Evolutionary conservation across 2,329 filamentous ascomycete genomes (phyloP).

Genomic region (Hypoxylon sp.): DNA sequence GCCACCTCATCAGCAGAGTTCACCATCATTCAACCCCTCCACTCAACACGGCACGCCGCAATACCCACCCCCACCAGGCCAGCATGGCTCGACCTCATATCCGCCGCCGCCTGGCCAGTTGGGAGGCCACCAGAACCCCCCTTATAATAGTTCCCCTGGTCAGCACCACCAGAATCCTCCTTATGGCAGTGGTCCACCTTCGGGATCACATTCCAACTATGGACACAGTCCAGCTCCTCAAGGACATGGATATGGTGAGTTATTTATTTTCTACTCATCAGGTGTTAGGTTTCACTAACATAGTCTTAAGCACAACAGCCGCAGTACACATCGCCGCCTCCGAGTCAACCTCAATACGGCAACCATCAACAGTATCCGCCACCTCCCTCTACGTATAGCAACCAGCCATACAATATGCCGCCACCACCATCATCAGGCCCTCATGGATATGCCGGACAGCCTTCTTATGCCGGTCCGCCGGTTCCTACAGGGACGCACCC

Average conservation of each 20-base stretch:
- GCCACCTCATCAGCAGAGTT: conserved; percentile 47
- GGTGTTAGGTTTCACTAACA: conserved; percentile 18
- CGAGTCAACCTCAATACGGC: conserved; percentile 50
- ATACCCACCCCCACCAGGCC: conserved; percentile 49
- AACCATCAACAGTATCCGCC: conserved; percentile 53
- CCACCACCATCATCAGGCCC: conserved; percentile 48
- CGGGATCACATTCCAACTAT: conserved; percentile 49
- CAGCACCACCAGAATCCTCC: conserved; percentile 50
- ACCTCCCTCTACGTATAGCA: conserved; percentile 51
- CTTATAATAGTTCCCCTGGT: conserved; percentile 47
- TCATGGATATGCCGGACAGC: conserved; percentile 50
- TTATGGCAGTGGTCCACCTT: conserved; percentile 43
- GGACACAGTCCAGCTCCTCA: conserved; percentile 52
- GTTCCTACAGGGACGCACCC: conserved; percentile 49
- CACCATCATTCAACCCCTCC: conserved; percentile 43
- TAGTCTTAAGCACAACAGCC: conserved; percentile 50
- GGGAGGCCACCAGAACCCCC: conserved; percentile 43
- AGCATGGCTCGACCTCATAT: conserved; percentile 52
- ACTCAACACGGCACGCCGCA: conserved; percentile 43
- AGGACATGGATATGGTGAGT: conserved; percentile 52
- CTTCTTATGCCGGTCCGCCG: conserved; percentile 51
- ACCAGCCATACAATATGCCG: conserved; percentile 48
- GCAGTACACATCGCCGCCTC: conserved; percentile 51
- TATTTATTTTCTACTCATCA: conserved; percentile 26
- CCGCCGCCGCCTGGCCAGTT: conserved; percentile 51